Conservation (phyloP, 768 basidiomycete species). For the Tephrocybe sp. region DNA sequence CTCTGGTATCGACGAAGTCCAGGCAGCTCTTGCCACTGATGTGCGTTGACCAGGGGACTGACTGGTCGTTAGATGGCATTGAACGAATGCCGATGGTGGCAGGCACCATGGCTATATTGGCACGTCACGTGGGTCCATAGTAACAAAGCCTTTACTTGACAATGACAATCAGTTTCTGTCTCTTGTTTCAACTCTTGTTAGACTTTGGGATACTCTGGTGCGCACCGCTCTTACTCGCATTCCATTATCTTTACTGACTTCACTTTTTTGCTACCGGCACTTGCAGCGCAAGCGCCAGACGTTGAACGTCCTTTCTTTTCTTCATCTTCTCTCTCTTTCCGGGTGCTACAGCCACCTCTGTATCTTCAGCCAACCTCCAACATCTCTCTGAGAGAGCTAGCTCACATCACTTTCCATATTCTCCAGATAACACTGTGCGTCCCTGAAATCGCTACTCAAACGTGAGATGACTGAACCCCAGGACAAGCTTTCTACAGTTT, state of each 20-base stretch:
- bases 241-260: slow-evolving; percentile 12
- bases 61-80: too few relatives aligned
- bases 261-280: slow-evolving; percentile 31
- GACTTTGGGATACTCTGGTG: slow-evolving; percentile 17
- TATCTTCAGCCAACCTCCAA: slow-evolving; percentile 29
- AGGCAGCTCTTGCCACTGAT: too few relatives aligned
- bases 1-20: too few relatives aligned
- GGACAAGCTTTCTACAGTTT: not conserved
- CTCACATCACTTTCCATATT: slow-evolving; percentile 9
- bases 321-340: slow-evolving; percentile 24
- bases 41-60: too few relatives aligned
- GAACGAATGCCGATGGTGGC: not conserved
- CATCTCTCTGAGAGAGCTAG: slow-evolving; percentile 53
- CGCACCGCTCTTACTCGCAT: slow-evolving; percentile 19
- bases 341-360: slow-evolving; percentile 45
- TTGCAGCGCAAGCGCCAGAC: slow-evolving; percentile 55
- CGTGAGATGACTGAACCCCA: not conserved
- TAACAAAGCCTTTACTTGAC: slow-evolving; percentile 1
- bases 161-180: slow-evolving; percentile 1
- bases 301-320: slow-evolving; percentile 66
- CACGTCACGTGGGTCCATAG: slow-evolving; percentile 15
- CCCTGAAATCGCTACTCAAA: not conserved
- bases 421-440: slow-evolving; percentile 6
- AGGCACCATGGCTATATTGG: not conserved
- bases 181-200: slow-evolving; percentile 2